Evolutionary conservation across 306 rosid species (phyloP).

Genomic region (Vicia sativa): DNA sequence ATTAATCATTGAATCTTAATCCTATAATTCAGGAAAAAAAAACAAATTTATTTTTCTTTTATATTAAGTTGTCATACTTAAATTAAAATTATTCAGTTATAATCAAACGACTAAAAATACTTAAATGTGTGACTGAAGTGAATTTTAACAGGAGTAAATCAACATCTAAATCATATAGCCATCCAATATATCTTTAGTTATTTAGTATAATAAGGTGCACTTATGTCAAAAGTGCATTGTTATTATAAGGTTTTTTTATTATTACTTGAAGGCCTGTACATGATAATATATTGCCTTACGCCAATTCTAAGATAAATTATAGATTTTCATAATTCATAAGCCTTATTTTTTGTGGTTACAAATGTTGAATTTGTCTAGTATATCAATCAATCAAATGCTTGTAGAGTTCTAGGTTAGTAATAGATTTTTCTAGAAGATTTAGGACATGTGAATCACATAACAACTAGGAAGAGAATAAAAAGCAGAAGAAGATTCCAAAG

Average conservation of each 20-base stretch:
- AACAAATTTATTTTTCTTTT: no score
- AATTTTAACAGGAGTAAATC: no score
- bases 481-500: constrained; percentile 29
- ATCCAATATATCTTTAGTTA: background rate
- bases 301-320: background rate
- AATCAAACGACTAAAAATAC: no score
- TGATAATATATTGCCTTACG: background rate
- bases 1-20: no score
- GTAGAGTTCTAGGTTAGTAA: constrained; percentile 14
- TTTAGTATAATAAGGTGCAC: background rate
- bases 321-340: constrained; percentile 2
- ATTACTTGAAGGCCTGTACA: background rate
- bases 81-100: no score
- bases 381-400: constrained; percentile 1
- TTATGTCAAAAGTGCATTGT: background rate
- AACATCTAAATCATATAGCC: background rate
- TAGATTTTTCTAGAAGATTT: constrained; percentile 27
- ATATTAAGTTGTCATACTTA: no score
- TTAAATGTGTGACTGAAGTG: no score
- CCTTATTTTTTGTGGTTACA: constrained; percentile 1
- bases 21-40: no score
- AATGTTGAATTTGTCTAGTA: constrained; percentile 5
- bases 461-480: constrained; percentile 24
- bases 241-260: background rate
- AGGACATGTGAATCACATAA: constrained; percentile 1